Conservation (phyloP, 1,284 basidiomycete species). For the Naganishia sp. region DNA sequence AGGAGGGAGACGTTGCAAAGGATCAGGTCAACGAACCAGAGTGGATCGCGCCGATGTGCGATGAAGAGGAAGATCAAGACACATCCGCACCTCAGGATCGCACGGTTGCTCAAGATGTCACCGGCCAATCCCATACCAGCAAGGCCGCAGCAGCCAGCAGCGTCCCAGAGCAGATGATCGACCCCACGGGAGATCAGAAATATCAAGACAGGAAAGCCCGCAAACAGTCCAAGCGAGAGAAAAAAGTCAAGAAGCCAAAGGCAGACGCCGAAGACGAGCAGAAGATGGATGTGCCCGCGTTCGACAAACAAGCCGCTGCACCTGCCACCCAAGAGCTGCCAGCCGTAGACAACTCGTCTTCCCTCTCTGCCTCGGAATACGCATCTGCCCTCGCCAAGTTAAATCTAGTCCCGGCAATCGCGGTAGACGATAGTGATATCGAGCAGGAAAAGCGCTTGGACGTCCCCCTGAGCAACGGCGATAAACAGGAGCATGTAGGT, state of each 20-base stretch:
- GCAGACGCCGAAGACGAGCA: constrained; percentile 1
- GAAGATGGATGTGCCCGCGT: background rate
- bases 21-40: background rate
- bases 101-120: background rate
- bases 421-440: constrained; percentile 6
- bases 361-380: constrained; percentile 23
- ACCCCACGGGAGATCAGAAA: background rate
- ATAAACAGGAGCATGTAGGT: constrained; percentile 61
- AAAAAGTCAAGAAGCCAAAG: constrained; percentile 16
- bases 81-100: background rate
- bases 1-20: background rate
- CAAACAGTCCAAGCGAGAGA: constrained; percentile 25
- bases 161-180: background rate
- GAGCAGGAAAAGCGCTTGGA: constrained; percentile 41
- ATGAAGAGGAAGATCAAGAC: constrained; percentile 4
- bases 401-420: constrained; percentile 8
- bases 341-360: background rate
- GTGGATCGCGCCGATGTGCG: constrained; percentile 16
- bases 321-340: background rate
- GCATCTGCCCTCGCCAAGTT: constrained; percentile 24
- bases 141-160: too few relatives aligned
- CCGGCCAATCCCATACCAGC: background rate
- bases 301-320: background rate
- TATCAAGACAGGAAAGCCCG: constrained; percentile 22
- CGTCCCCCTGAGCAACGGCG: constrained; percentile 46